Conservation (phyloP, 1,284 basidiomycete genomes). For the Takashimella tepidaria region DNA sequence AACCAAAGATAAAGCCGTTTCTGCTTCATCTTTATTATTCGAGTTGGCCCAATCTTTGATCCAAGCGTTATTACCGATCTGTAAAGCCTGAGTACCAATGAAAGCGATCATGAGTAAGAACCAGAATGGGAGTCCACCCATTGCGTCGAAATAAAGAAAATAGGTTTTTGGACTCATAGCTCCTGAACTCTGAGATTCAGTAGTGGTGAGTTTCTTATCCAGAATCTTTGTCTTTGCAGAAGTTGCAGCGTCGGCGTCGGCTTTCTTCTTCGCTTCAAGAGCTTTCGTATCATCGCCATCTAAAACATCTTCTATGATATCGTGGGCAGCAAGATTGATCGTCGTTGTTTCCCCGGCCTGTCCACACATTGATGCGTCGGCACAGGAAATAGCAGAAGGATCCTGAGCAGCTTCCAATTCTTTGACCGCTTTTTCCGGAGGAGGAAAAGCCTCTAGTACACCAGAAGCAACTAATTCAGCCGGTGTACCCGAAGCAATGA, state of each 20-base stretch:
- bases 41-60: constrained; percentile 45
- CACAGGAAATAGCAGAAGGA: neutral
- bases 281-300: constrained; percentile 65
- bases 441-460: constrained; percentile 15
- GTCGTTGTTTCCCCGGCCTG: neutral
- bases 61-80: constrained; percentile 45
- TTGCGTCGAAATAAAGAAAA: constrained; percentile 37
- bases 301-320: constrained; percentile 35
- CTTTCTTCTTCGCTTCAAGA: constrained; percentile 43
- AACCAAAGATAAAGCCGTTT: neutral
- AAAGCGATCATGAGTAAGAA: constrained; percentile 31
- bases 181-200: constrained; percentile 36
- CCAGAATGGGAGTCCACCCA: constrained; percentile 41
- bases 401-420: too few species aligned
- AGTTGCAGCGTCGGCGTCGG: constrained; percentile 26
- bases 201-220: constrained; percentile 42
- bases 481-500: constrained; percentile 38
- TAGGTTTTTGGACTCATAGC: constrained; percentile 36
- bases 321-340: constrained; percentile 7
- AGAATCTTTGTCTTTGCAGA: constrained; percentile 17
- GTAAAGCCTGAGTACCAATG: constrained; percentile 38
- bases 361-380: neutral
- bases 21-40: constrained; percentile 8
- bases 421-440: neutral
- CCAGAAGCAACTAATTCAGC: constrained; percentile 26